phyloP scores from a whole-genome alignment of 177 flowering plant genomes.

The Vitis hybrid region DNA sequence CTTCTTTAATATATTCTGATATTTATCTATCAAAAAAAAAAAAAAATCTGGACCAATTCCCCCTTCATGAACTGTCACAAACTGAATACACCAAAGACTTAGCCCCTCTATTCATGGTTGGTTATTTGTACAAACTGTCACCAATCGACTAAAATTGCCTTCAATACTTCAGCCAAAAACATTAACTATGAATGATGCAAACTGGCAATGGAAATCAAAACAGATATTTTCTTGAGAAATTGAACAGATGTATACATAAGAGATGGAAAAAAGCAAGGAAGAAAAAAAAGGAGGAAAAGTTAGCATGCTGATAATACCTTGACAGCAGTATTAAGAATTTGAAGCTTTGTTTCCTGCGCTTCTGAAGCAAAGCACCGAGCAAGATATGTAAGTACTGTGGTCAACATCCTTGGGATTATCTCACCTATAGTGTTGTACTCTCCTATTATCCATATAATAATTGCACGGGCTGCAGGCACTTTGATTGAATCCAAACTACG shows the following conservation, averaged over 20 bases:
- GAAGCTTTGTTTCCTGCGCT: conserved; percentile 80
- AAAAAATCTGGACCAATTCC: too few species aligned
- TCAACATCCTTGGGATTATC: conserved; percentile 58
- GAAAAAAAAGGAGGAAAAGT: background rate
- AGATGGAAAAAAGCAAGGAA: background rate
- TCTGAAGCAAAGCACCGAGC: conserved; percentile 74
- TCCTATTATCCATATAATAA: conserved; percentile 88
- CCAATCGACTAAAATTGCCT: too few species aligned
- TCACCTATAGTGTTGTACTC: conserved; percentile 73
- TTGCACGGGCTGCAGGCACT: conserved; percentile 86
- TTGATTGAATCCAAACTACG: conserved; percentile 80
- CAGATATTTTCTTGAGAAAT: background rate
- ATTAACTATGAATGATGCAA: too few species aligned
- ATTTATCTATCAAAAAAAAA: too few species aligned
- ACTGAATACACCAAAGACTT: too few species aligned
- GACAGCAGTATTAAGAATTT: conserved; percentile 66
- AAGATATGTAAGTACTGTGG: conserved; percentile 66
- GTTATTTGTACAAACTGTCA: too few species aligned
- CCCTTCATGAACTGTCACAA: too few species aligned
- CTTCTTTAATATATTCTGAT: too few species aligned
- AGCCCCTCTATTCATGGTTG: too few species aligned
- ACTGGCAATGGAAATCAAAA: background rate
- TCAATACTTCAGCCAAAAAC: too few species aligned
- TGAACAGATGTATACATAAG: background rate
- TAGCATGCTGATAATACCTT: conserved; percentile 52